These are phyloP conservation scores for Nannizzia gypsea DNA, from an alignment of 2,329 filamentous ascomycete species.

Conservation along the genomic window DNA sequence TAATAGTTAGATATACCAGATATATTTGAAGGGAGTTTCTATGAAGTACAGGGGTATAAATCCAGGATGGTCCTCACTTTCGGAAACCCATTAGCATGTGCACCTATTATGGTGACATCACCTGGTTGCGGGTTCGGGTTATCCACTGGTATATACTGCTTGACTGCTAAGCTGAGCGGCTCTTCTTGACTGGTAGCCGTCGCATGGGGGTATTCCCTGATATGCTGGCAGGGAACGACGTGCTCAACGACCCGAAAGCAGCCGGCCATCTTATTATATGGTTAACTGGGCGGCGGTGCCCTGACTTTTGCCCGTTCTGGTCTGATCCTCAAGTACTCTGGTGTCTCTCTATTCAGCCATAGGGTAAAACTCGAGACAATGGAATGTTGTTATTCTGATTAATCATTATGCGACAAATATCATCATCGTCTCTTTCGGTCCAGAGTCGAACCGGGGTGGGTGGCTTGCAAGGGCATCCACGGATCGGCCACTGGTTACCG, in stretches of 20 bases:
- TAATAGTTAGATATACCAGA: not conserved
- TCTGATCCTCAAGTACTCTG: not conserved
- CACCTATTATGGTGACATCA: conserved; percentile 73
- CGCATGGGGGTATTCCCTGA: conserved; percentile 67
- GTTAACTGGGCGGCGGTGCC: not conserved
- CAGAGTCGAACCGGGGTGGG: too few relatives aligned
- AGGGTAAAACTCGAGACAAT: too few relatives aligned
- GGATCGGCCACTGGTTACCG: too few relatives aligned
- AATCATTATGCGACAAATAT: too few relatives aligned
- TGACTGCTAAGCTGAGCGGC: conserved; percentile 60
- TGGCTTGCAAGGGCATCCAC: too few relatives aligned
- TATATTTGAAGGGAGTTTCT: too few relatives aligned
- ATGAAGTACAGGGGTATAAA: not conserved
- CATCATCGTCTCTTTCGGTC: too few relatives aligned
- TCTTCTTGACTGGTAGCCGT: conserved; percentile 64
- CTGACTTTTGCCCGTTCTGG: not conserved
- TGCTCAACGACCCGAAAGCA: conserved; percentile 56
- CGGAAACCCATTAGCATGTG: conserved; percentile 84
- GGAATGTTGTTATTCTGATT: too few relatives aligned
- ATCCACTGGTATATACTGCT: conserved; percentile 72
- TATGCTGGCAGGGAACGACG: conserved; percentile 59
- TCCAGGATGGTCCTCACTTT: conserved; percentile 46
- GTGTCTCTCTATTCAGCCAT: too few relatives aligned
- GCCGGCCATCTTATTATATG: conserved; percentile 6
- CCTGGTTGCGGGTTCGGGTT: conserved; percentile 57